Evolutionary conservation across 495 filamentous ascomycete genomes (phyloP), one percentile per base, ranked within the genome.

Genomic region (Ascobolus immersus): DNA sequence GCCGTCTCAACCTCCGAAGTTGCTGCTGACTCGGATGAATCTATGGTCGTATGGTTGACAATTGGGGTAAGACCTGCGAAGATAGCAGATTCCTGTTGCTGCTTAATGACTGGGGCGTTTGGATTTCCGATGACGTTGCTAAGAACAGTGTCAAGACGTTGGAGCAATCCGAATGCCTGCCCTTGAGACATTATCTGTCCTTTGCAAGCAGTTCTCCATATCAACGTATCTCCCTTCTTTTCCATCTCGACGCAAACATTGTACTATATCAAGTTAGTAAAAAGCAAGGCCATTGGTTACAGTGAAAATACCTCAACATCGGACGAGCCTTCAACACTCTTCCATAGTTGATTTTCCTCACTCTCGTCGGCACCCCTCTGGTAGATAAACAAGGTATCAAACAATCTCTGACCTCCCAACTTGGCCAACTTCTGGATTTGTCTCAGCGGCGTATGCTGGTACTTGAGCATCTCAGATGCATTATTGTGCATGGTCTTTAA

Each of bases 161-260:
- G 41, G 11, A 78, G 44, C 11, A 84, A 48, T 2, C 40, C 39
- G 4, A 52, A 21, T 0, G 58, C 52, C 15, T 60, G 60, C 0
- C 47, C 28, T 9, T 44, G 37, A 26, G 60, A 53, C 9, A 71
- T 42, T 19, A 62, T 58, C 10, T 47, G 49, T 4, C 58, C 61
- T 38, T 73, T 67, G 39, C 71, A 73, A 6, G 76, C 78, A n/a
- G 62, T 58, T 13, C 71, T 65, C 64, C 74, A 79, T 3, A 70
- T 35, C 0, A 84, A 38, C 1, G 49, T 41, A 17, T 58, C 47
- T 9, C 51, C 64, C 3, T 56, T 47, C 13, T 62, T 49, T 40
- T 84, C 78, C 57, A 81, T 66, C 51, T 89, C 78, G 2, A 74
- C 61, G 39, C 73, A 79, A n/a, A 82, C 49, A 0, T 73, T 73